Conservation (phyloP, 306 rosid species). For the Senna siamea region DNA sequence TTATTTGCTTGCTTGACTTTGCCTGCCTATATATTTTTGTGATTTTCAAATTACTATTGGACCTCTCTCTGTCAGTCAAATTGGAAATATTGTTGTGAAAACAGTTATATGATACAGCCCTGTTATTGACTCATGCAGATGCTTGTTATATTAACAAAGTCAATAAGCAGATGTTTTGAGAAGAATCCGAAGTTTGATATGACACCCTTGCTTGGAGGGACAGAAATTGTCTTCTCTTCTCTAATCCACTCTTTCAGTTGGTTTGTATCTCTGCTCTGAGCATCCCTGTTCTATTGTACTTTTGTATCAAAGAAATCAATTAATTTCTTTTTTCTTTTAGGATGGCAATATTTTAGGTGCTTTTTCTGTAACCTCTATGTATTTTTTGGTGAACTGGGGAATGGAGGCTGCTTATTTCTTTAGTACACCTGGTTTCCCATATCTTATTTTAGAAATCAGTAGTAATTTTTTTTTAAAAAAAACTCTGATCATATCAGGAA, state of each 20-base stretch:
- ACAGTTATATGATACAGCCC: slow-evolving; percentile 37
- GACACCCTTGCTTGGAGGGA: slow-evolving; percentile 98
- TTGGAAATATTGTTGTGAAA: slow-evolving; percentile 24
- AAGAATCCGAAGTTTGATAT: slow-evolving; percentile 98
- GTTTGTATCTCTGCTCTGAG: slow-evolving; percentile 69
- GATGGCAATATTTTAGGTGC: slow-evolving; percentile 11
- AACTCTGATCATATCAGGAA: slow-evolving; percentile 62
- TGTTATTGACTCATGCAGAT: slow-evolving; percentile 66
- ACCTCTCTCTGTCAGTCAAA: slow-evolving; percentile 13
- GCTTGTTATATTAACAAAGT: slow-evolving; percentile 90
- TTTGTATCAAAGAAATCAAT: not conserved
- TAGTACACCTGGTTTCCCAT: slow-evolving; percentile 1
- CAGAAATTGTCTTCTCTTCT: slow-evolving; percentile 95
- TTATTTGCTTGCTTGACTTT: slow-evolving; percentile 30
- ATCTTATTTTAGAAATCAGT: slow-evolving; percentile 12
- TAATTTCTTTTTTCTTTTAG: slow-evolving; percentile 10
- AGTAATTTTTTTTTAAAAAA: slow-evolving; percentile 23
- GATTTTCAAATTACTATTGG: slow-evolving; percentile 25
- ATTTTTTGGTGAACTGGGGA: slow-evolving; percentile 26
- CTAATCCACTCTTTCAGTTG: slow-evolving; percentile 88
- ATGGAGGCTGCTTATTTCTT: slow-evolving; percentile 13
- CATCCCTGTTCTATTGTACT: slow-evolving; percentile 8
- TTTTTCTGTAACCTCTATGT: slow-evolving; percentile 21
- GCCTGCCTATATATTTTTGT: slow-evolving; percentile 17
- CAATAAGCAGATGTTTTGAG: slow-evolving; percentile 92